phyloP scores from a whole-genome alignment of 148 eudicot species.

The Heliamphora exappendiculata region DNA sequence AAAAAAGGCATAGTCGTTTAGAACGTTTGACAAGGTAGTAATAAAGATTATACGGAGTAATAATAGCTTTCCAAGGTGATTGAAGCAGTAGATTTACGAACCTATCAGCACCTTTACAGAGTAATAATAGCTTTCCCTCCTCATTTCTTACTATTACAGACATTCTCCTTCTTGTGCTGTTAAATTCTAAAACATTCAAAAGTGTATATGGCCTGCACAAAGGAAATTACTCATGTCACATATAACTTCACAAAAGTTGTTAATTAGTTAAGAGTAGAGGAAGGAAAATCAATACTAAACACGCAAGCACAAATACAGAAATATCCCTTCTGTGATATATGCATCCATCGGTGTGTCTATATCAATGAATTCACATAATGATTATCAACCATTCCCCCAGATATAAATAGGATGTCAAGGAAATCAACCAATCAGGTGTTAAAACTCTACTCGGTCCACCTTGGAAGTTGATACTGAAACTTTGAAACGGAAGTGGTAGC shows the following conservation, averaged over 20 bases:
- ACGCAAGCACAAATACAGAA: neutral
- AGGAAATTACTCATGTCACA: neutral
- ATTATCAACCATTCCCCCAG: neutral
- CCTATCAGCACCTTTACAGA: constrained; percentile 97
- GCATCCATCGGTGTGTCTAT: neutral
- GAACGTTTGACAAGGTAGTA: neutral
- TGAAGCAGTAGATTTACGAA: constrained; percentile 16
- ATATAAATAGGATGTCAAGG: neutral
- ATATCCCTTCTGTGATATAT: neutral
- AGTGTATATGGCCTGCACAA: constrained; percentile 54
- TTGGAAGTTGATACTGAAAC: neutral
- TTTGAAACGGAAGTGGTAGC: neutral
- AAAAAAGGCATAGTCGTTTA: neutral
- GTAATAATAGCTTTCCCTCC: constrained; percentile 60
- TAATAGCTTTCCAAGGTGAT: neutral
- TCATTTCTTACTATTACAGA: constrained; percentile 65
- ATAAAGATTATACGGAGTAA: too few relatives aligned
- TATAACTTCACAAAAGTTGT: neutral
- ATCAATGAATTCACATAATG: neutral
- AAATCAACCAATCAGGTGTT: neutral
- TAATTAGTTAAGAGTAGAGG: neutral
- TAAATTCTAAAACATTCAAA: constrained; percentile 71
- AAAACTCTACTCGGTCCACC: neutral
- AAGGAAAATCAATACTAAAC: neutral
- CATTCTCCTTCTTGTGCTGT: constrained; percentile 83